These are phyloP conservation scores for Mucuna pruriens DNA, from an alignment of 306 rosid species.

Conservation along the genomic window DNA sequence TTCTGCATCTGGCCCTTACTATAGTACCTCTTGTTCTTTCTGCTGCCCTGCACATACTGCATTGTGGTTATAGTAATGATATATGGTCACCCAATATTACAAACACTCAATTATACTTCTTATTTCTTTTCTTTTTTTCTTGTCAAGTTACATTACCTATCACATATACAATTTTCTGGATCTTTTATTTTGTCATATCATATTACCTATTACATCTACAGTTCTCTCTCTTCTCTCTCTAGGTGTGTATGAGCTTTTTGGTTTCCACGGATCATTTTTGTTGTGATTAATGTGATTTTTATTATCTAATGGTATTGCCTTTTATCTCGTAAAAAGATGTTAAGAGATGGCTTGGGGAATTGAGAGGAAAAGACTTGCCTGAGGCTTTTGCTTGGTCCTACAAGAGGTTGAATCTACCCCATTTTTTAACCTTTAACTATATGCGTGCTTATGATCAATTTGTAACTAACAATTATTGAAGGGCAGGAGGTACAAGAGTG, in stretches of 20 bases:
- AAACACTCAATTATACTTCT: neutral
- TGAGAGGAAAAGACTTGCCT: conserved; percentile 73
- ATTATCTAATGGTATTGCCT: neutral
- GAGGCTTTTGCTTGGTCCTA: conserved; percentile 83
- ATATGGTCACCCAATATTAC: neutral
- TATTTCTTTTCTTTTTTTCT: neutral
- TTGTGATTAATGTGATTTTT: neutral
- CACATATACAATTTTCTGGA: neutral
- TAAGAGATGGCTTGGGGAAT: conserved; percentile 80
- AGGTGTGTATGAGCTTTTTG: neutral
- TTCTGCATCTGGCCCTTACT: neutral
- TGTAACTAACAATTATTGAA: conserved; percentile 37
- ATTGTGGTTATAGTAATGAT: neutral
- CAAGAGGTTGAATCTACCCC: conserved; percentile 61
- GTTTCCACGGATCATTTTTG: neutral
- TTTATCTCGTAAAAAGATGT: conserved; percentile 54
- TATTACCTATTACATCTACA: neutral
- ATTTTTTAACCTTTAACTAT: conserved; percentile 17
- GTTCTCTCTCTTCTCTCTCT: neutral
- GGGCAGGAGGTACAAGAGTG: conserved; percentile 85
- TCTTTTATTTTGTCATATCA: neutral
- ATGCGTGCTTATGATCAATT: conserved; percentile 28
- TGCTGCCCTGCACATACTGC: neutral
- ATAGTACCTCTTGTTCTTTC: neutral
- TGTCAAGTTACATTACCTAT: neutral